Evolutionary conservation across 108 stramenopile genomes (phyloP).

Genomic region (Nitzschia sp.): DNA sequence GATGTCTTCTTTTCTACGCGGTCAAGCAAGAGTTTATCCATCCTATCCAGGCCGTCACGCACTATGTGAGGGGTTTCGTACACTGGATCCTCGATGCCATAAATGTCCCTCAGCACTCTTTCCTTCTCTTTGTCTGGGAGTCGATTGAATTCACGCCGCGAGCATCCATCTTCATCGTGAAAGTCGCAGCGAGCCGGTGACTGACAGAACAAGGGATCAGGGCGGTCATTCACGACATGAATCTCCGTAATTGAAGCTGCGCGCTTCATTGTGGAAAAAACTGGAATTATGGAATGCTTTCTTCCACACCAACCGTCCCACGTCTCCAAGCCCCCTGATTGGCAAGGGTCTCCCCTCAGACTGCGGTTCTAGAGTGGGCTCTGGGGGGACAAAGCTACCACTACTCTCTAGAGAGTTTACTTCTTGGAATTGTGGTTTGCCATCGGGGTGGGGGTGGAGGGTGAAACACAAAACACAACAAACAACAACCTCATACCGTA

Average conservation of each 20-base stretch:
- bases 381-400: too few species aligned
- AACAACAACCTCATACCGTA: too few species aligned
- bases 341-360: too few species aligned
- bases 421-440: too few species aligned
- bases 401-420: too few species aligned
- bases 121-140: background rate
- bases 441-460: too few species aligned
- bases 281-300: too few species aligned
- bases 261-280: constrained; percentile 6
- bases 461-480: too few species aligned
- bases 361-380: too few species aligned
- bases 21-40: background rate
- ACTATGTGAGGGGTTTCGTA: background rate
- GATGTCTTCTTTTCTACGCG: background rate
- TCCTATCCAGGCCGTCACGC: background rate
- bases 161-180: background rate
- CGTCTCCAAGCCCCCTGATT: too few species aligned
- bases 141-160: background rate
- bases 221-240: background rate
- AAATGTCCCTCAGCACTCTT: background rate
- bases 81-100: background rate
- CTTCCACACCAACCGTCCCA: too few species aligned
- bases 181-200: background rate
- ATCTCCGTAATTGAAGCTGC: background rate
- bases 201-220: background rate